phyloP scores from a whole-genome alignment of 2,329 filamentous ascomycete genomes.

The Ascochyta pisi region DNA sequence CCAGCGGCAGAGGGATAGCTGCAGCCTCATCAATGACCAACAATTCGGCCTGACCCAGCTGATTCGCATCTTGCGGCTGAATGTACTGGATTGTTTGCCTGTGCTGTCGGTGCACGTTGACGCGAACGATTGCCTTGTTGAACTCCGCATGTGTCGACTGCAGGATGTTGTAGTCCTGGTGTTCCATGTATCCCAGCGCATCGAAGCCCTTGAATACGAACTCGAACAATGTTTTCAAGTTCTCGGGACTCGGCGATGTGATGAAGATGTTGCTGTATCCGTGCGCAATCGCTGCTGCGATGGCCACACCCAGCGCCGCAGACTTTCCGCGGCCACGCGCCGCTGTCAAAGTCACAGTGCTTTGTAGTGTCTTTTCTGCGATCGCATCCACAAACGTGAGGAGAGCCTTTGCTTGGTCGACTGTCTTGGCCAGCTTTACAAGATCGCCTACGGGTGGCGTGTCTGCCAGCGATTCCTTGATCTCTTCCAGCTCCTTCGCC shows the following conservation, averaged over 20 bases:
- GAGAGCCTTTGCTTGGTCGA: conserved; percentile 96
- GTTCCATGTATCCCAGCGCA: conserved; percentile 89
- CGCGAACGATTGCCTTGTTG: conserved; percentile 97
- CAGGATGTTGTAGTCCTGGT: conserved; percentile 96
- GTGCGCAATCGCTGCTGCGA: conserved; percentile 91
- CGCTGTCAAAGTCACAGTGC: conserved; percentile 91
- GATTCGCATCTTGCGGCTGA: conserved; percentile 92
- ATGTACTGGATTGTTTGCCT: conserved; percentile 99
- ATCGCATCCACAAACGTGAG: conserved; percentile 96
- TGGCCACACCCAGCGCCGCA: conserved; percentile 89
- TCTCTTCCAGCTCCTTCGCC: conserved; percentile 76
- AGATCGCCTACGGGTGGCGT: conserved; percentile 85
- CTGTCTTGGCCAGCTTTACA: conserved; percentile 83
- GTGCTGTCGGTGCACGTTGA: conserved; percentile 94
- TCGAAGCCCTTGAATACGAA: conserved; percentile 99
- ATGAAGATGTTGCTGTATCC: conserved; percentile 99
- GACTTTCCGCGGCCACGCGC: conserved; percentile 96
- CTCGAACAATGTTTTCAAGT: conserved; percentile 97
- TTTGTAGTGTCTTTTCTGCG: conserved; percentile 91
- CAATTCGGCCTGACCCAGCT: conserved; percentile 91
- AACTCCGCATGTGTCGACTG: conserved; percentile 98
- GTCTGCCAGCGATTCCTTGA: conserved; percentile 88
- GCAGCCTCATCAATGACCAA: conserved; percentile 97
- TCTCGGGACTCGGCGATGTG: conserved; percentile 95
- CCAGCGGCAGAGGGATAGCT: conserved; percentile 90